phyloP scores from a whole-genome alignment of 495 filamentous ascomycete genomes.

The Xylaria bambusicola region DNA sequence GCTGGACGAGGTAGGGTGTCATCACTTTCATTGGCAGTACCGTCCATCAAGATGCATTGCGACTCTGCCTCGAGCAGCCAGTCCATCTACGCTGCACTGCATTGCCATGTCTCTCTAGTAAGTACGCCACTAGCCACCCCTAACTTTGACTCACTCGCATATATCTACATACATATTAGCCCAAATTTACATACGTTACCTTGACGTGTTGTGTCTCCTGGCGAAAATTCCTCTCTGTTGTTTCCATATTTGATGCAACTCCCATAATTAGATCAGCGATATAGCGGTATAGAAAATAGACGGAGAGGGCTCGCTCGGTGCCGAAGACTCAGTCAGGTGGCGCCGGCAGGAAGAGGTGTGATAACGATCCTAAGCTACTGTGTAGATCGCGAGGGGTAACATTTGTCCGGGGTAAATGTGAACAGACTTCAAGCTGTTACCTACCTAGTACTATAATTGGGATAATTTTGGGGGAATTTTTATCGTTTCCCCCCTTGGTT shows the following conservation, averaged over 20 bases:
- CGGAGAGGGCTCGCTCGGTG: constrained; percentile 6
- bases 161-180: no score
- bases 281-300: constrained; percentile 10
- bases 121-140: neutral
- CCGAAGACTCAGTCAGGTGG: constrained; percentile 14
- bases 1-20: constrained; percentile 1
- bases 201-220: neutral
- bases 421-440: no score
- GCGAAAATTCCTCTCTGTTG: neutral
- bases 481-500: no score
- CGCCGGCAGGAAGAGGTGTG: constrained; percentile 6
- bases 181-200: neutral
- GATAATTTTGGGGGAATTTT: constrained; percentile 4
- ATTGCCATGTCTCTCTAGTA: no score
- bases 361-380: neutral
- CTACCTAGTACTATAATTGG: constrained; percentile 15
- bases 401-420: neutral
- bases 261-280: constrained; percentile 12
- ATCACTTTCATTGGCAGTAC: neutral
- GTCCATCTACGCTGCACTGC: neutral
- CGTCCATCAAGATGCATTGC: constrained; percentile 1
- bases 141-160: constrained; percentile 7
- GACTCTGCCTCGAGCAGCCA: neutral
- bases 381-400: constrained; percentile 13
- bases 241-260: no score